phyloP scores from a whole-genome alignment of 73 alveolate genomes.

The Blepharisma japonicum region DNA sequence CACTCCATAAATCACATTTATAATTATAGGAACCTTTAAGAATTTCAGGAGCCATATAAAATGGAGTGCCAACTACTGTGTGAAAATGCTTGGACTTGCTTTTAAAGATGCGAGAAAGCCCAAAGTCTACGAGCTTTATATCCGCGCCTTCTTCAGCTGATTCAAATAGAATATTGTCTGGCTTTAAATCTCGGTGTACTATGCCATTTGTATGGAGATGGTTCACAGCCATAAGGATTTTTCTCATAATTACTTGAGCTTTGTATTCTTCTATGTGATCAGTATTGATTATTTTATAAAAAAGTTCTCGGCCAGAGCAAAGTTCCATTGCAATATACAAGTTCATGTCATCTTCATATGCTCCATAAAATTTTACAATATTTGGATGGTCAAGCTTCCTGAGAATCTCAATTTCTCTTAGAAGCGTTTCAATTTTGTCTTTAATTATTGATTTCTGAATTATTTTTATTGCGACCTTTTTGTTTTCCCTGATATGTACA shows the following conservation, averaged over 20 bases:
- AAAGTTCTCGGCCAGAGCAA: constrained; percentile 81
- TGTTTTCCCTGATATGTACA: too few species aligned
- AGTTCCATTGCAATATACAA: constrained; percentile 44
- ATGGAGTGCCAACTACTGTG: too few species aligned
- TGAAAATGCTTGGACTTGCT: too few species aligned
- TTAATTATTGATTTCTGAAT: too few species aligned
- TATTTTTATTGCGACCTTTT: too few species aligned
- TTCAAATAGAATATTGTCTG: constrained; percentile 47
- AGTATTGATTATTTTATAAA: constrained; percentile 78
- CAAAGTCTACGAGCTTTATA: too few species aligned
- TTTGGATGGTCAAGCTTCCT: constrained; percentile 50
- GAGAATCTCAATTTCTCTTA: constrained; percentile 38
- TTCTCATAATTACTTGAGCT: constrained; percentile 78
- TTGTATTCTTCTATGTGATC: constrained; percentile 86
- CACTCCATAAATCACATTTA: too few species aligned
- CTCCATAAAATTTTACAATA: constrained; percentile 42
- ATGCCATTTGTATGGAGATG: constrained; percentile 83
- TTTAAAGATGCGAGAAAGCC: too few species aligned
- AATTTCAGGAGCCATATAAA: too few species aligned
- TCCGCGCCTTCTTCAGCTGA: too few species aligned
- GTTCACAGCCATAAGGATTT: constrained; percentile 81
- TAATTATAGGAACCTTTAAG: too few species aligned
- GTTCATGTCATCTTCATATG: constrained; percentile 40
- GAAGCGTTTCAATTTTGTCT: too few species aligned
- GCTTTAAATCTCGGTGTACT: constrained; percentile 68